Conservation (phyloP, 1,139 yeast species). For the Debaryomyces robertsiae region DNA sequence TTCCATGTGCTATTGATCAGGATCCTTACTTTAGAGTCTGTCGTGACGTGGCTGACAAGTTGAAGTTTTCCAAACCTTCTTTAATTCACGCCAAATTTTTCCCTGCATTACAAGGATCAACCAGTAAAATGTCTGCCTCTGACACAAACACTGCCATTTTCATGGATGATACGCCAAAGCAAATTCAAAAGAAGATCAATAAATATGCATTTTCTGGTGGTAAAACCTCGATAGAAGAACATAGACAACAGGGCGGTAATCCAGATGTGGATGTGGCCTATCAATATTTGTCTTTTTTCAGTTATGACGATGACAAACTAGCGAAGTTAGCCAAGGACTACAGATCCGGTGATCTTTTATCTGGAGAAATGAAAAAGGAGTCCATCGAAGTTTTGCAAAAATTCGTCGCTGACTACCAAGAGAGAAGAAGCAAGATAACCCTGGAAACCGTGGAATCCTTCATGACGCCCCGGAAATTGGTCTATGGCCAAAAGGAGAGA, state of each 20-base stretch:
- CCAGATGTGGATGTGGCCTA: conserved; percentile 95
- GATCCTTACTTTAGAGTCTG: conserved; percentile 98
- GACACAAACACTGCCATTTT: conserved; percentile 78
- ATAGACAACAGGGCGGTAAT: conserved; percentile 85
- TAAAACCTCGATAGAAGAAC: conserved; percentile 82
- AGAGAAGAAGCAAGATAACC: conserved; percentile 65
- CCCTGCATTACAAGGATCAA: conserved; percentile 97
- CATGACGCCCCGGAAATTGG: conserved; percentile 84
- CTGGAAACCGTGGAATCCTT: conserved; percentile 68
- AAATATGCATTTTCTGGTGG: conserved; percentile 98
- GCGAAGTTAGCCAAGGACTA: conserved; percentile 64
- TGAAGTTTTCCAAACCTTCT: conserved; percentile 88
- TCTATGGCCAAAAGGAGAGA: conserved; percentile 73
- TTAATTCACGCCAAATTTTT: conserved; percentile 92
- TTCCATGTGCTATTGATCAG: conserved; percentile 99
- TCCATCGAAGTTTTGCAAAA: conserved; percentile 81
- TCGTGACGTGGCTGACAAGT: conserved; percentile 94
- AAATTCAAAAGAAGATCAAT: conserved; percentile 91
- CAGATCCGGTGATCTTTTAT: conserved; percentile 77
- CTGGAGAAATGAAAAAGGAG: conserved; percentile 91
- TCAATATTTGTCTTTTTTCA: conserved; percentile 88
- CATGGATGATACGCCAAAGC: conserved; percentile 92
- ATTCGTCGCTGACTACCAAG: conserved; percentile 82
- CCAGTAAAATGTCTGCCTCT: conserved; percentile 96
- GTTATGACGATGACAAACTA: conserved; percentile 83